A percentile compares a stretch with the other conserved stretches of the same genome.
phyloP scores from a whole-genome alignment of 305 asterid species.

The Fraxinus ornus region DNA sequence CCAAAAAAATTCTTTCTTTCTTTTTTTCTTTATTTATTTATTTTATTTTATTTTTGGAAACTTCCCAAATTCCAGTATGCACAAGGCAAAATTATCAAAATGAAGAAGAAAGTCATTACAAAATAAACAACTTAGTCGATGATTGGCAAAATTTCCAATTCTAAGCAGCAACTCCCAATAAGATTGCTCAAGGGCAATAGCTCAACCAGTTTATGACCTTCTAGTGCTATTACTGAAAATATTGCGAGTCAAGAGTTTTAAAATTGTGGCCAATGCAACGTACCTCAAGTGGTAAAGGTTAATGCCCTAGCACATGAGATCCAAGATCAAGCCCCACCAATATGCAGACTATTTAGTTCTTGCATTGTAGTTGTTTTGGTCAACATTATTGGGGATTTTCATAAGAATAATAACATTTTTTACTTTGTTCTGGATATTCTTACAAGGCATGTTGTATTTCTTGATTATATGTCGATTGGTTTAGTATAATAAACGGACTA shows the following conservation, averaged over 20 bases:
- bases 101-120: not conserved
- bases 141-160: not conserved
- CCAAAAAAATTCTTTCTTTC: not conserved
- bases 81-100: not conserved
- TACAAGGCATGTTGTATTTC: not conserved
- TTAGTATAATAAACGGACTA: not conserved
- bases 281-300: not conserved
- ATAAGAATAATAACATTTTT: not conserved
- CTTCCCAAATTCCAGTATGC: not conserved
- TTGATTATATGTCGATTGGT: no score
- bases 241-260: not conserved
- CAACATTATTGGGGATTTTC: not conserved
- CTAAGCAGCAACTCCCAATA: not conserved
- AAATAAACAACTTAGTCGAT: not conserved
- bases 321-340: not conserved
- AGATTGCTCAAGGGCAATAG: not conserved
- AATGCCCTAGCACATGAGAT: not conserved
- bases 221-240: not conserved
- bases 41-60: not conserved
- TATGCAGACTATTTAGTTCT: not conserved
- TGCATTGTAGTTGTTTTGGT: not conserved
- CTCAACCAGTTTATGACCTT: not conserved
- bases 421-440: not conserved
- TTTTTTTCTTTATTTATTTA: accelerated
- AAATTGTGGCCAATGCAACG: not conserved